Conservation (phyloP, 2,329 filamentous ascomycete species). For the Colletotrichum sansevieriae region DNA sequence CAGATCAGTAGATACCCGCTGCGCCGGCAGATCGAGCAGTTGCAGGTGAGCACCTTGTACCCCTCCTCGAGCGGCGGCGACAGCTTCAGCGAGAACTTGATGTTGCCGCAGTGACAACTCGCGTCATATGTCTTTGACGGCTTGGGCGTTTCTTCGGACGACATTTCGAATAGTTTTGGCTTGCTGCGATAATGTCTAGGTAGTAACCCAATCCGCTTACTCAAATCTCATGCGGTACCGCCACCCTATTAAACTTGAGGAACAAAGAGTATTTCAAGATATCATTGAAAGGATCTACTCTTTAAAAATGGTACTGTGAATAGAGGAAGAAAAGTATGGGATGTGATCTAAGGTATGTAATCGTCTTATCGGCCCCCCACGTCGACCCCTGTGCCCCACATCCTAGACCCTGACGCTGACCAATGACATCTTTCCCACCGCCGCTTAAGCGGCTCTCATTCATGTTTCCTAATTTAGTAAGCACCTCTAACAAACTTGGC, state of each 20-base stretch:
- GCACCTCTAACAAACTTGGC: no score
- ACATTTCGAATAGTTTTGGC: constrained; percentile 30
- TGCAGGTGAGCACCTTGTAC: constrained; percentile 62
- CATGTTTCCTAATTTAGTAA: no score
- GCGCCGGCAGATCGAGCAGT: constrained; percentile 66
- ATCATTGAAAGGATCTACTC: neutral
- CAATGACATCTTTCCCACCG: no score
- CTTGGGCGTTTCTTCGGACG: constrained; percentile 40
- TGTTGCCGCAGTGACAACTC: constrained; percentile 66
- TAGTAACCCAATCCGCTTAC: no score
- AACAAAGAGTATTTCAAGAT: no score
- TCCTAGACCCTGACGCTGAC: no score
- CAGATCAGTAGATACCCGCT: constrained; percentile 65
- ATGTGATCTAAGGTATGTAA: neutral
- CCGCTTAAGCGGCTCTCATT: no score
- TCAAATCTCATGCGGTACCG: no score
- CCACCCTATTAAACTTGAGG: no score
- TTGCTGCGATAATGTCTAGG: neutral
- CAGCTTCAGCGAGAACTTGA: constrained; percentile 62
- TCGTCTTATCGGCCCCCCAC: neutral
- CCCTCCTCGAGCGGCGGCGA: constrained; percentile 60
- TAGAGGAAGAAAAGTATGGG: neutral
- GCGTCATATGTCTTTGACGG: constrained; percentile 58
- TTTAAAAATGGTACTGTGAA: neutral
- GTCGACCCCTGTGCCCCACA: no score